Evolutionary conservation across 1,284 basidiomycete species (phyloP), one percentile per base, ranked within the genome.

Genomic region (Laetiporus sulphureus): DNA sequence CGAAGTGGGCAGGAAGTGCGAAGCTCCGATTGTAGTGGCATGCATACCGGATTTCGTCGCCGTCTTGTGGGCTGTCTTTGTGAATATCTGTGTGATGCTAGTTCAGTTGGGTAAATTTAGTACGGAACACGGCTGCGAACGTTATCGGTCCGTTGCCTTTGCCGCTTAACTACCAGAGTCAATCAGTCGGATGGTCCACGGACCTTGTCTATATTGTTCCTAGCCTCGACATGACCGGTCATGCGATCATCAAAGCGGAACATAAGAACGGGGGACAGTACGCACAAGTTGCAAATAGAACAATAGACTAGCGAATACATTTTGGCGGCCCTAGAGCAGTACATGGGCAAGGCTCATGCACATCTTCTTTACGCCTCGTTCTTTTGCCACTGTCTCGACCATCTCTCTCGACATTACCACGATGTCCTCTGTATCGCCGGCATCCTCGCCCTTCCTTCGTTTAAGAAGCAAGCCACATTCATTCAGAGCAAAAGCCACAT

Each of bases 401-500:
- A 82, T 74, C 55, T 79, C 79, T 36, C 81, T 68, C 37, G 82
- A 79, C 38, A 92, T 70, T 27, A 84, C 71, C 21, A 88, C 62
- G 25, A 64, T 62, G 44, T 69, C 68, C 27, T 62, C 51, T 25
- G 50, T 49, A 50, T 56, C 62, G 46, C 61, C 53, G 44, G 33
- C 29, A n/a, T 36, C 36, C 20, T 45, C 47, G 19, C 36, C 40
- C 18, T 40, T 48, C 44, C 50, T 43, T 20, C 56, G 49, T 24
- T 54, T 55, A 6, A 48, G 64, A 15, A 96, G 68, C 42, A 98
- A 66, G 13, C 92, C 91, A 40, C 87, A 83, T 59, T 96, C 91
- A 41, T 86, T 82, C 41, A 98, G 65, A 1, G 92, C 87, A 59
- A 93, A 90, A 1, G 90, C 84, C 0, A 84, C 78, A 58, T 98